phyloP scores from a whole-genome alignment of 345 rosid species.

The Salix dunnii region DNA sequence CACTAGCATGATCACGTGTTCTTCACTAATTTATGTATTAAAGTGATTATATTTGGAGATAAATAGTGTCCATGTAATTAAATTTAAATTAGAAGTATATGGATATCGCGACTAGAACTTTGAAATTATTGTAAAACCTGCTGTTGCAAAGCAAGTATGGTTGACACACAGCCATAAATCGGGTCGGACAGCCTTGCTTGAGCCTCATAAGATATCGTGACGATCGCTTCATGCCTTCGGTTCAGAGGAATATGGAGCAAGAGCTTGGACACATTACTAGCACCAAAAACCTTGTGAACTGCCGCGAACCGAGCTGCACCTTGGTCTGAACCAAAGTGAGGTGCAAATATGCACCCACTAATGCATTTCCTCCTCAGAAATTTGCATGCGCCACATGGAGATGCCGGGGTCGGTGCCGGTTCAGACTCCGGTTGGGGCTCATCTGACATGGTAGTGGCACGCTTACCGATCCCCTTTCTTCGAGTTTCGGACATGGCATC shows the following conservation, averaged over 20 bases:
- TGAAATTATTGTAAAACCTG: slow-evolving; percentile 42
- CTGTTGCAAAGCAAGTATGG: slow-evolving; percentile 88
- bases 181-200: slow-evolving; percentile 97
- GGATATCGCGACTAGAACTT: too few species aligned
- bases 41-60: too few species aligned
- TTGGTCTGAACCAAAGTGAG: slow-evolving; percentile 86
- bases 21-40: too few species aligned
- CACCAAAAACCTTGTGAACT: slow-evolving; percentile 94
- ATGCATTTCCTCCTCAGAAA: slow-evolving; percentile 91
- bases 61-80: too few species aligned
- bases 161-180: slow-evolving; percentile 87
- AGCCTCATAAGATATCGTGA: slow-evolving; percentile 88
- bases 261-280: slow-evolving; percentile 87
- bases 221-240: slow-evolving; percentile 87
- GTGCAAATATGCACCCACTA: slow-evolving; percentile 92
- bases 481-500: slow-evolving; percentile 42
- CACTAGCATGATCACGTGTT: too few species aligned
- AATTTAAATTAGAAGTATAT: too few species aligned
- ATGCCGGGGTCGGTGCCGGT: slow-evolving; percentile 28
- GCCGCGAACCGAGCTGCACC: slow-evolving; percentile 95
- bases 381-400: slow-evolving; percentile 97
- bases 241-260: slow-evolving; percentile 73
- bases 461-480: slow-evolving; percentile 41
- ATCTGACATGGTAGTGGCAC: slow-evolving; percentile 2
- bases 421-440: background rate